Base-by-base conservation (phyloP, 1,284 basidiomycete species). In the Dichomitus squalens region DNA sequence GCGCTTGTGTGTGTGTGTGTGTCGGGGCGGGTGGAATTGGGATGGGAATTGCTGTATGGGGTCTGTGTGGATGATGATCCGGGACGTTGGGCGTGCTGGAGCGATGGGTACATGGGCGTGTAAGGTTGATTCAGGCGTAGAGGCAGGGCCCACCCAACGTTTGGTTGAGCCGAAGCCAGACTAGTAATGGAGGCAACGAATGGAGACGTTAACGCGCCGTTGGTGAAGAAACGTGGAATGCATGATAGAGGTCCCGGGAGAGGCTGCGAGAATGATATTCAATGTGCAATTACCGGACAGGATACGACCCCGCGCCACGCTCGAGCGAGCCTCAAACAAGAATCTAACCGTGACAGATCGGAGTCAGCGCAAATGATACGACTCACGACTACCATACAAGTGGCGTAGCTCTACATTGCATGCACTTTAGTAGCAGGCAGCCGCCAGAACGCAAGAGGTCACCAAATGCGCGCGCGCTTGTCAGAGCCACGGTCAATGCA, bases 351-450 rank as follows among this genome's bases (percentile, higher is more conserved):
- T n/a, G n/a, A n/a, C n/a, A n/a, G n/a, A n/a, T n/a, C n/a, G n/a
- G n/a, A n/a, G n/a, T n/a, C n/a, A n/a, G n/a, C n/a, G n/a, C n/a
- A n/a, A n/a, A n/a, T n/a, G n/a, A n/a, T n/a, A n/a, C n/a, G n/a
- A n/a, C n/a, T n/a, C n/a, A n/a, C n/a, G n/a, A n/a, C n/a, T n/a
- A n/a, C n/a, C 23, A 21, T 27, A 12, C 14, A 16, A 25, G 41
- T 43, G 41, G 41, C 44, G 44, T 33, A 47, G 29, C 44, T 47
- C 31, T 47, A 29, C 44, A 33, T 44, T 44, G 41, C n/a, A n/a
- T n/a, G n/a, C n/a, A n/a, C n/a, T n/a, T n/a, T 12, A 47, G n/a
- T 16, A 31, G 44, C 3, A 20, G 35, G 9, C 5, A 47, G 27
- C 31, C 9, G 44, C 31, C 44, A 20, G 20, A 34, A 31, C 9